Percentiles rank a stretch among this genome's conserved stretches.
Conservation (phyloP, 441 rosid genomes). For the Jatropha podagrica region DNA sequence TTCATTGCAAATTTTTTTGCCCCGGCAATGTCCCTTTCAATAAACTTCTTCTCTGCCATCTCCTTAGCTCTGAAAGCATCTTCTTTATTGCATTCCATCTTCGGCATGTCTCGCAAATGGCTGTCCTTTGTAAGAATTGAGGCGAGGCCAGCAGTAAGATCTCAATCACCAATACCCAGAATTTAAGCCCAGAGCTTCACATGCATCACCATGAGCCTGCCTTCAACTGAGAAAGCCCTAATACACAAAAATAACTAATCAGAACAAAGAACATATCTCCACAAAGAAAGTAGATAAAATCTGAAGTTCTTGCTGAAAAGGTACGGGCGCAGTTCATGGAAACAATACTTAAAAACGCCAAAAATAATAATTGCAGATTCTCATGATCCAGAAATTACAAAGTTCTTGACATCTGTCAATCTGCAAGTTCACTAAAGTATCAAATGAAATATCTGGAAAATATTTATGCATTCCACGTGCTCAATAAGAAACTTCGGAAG, state of each 20-base stretch:
- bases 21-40: conserved; percentile 57
- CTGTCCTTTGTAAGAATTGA: background rate
- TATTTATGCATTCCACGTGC: background rate
- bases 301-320: background rate
- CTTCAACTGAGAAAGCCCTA: conserved; percentile 13
- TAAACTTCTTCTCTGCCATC: conserved; percentile 77
- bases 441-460: background rate
- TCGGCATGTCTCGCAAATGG: background rate
- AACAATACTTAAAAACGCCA: background rate
- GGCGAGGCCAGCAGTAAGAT: conserved; percentile 11
- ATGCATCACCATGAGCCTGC: conserved; percentile 10
- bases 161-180: conserved; percentile 7
- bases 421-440: conserved; percentile 7
- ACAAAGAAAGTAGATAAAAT: conserved; percentile 12
- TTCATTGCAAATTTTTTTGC: conserved; percentile 75
- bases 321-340: background rate
- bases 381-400: conserved; percentile 11
- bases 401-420: conserved; percentile 12
- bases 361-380: conserved; percentile 14
- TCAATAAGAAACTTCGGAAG: conserved; percentile 1
- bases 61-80: conserved; percentile 78
- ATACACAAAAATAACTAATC: conserved; percentile 7
- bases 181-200: background rate
- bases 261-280: conserved; percentile 13
- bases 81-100: conserved; percentile 88